Evolutionary conservation across 306 rosid species (phyloP).

Genomic region (Arachis hypogaea): DNA sequence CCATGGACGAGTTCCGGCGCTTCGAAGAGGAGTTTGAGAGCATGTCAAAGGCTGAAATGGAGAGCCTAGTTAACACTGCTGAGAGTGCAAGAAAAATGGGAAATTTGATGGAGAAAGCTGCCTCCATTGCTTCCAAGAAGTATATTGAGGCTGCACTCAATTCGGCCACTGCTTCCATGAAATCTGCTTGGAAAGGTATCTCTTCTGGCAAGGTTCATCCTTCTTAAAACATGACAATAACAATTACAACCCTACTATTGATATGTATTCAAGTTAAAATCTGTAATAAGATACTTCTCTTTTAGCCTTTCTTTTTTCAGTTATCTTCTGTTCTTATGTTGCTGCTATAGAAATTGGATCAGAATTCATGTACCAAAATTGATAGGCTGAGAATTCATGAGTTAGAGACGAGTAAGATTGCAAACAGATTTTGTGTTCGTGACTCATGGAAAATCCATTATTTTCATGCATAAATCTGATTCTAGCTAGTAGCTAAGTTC

Average conservation of each 20-base stretch:
- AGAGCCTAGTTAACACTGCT: constrained; percentile 51
- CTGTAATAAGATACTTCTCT: constrained; percentile 5
- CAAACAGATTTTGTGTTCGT: not conserved
- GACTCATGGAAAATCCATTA: not conserved
- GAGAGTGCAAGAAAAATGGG: constrained; percentile 82
- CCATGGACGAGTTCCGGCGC: constrained; percentile 84
- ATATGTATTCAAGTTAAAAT: not conserved
- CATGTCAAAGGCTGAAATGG: constrained; percentile 51
- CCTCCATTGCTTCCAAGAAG: constrained; percentile 71
- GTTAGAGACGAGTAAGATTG: not conserved
- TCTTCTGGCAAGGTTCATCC: constrained; percentile 88
- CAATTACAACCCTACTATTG: not conserved
- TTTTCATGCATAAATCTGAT: constrained; percentile 13
- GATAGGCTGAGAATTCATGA: not conserved
- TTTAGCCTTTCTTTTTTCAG: not conserved
- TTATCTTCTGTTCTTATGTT: not conserved
- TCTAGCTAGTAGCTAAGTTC: not conserved
- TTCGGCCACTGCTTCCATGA: constrained; percentile 89
- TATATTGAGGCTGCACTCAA: constrained; percentile 74
- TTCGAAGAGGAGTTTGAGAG: constrained; percentile 75
- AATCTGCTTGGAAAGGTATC: constrained; percentile 84
- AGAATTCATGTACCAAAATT: constrained; percentile 14
- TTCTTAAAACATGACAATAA: constrained; percentile 38
- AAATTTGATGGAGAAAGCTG: constrained; percentile 67
- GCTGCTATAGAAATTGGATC: constrained; percentile 20